Conservation (phyloP, 2,329 filamentous ascomycete genomes). For the Aspergillus novoparasiticus region DNA sequence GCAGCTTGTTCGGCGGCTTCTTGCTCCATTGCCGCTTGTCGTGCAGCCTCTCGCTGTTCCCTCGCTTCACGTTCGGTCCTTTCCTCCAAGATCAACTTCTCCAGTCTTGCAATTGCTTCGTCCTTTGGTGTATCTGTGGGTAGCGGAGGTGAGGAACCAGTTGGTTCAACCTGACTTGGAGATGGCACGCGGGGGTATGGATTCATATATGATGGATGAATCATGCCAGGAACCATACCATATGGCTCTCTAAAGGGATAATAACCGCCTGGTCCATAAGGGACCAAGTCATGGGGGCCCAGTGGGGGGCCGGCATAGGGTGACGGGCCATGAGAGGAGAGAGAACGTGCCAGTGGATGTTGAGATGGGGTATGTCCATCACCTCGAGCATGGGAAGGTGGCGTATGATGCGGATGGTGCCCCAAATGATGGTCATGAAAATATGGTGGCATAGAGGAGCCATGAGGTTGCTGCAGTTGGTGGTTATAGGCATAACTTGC, state of each 20-base stretch:
- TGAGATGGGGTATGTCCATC: constrained; percentile 36
- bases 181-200: constrained; percentile 39
- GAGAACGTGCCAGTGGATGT: constrained; percentile 31
- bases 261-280: constrained; percentile 37
- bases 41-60: constrained; percentile 41
- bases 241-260: constrained; percentile 40
- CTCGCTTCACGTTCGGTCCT: constrained; percentile 43
- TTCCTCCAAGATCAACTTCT: constrained; percentile 57
- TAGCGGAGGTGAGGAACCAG: constrained; percentile 33
- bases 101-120: constrained; percentile 63
- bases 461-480: constrained; percentile 31
- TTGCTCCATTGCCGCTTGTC: constrained; percentile 52
- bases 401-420: constrained; percentile 28
- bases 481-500: constrained; percentile 33
- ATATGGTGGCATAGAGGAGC: constrained; percentile 28
- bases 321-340: constrained; percentile 30
- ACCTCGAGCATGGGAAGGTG: constrained; percentile 25
- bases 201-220: constrained; percentile 37
- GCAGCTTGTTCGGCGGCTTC: constrained; percentile 48
- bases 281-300: constrained; percentile 40
- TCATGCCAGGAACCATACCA: constrained; percentile 37
- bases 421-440: constrained; percentile 34
- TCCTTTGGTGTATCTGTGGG: constrained; percentile 54
- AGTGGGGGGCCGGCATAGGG: constrained; percentile 36
- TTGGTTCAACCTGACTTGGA: constrained; percentile 32